Conservation (phyloP, 2,329 filamentous ascomycete species). For the Venturia effusa region DNA sequence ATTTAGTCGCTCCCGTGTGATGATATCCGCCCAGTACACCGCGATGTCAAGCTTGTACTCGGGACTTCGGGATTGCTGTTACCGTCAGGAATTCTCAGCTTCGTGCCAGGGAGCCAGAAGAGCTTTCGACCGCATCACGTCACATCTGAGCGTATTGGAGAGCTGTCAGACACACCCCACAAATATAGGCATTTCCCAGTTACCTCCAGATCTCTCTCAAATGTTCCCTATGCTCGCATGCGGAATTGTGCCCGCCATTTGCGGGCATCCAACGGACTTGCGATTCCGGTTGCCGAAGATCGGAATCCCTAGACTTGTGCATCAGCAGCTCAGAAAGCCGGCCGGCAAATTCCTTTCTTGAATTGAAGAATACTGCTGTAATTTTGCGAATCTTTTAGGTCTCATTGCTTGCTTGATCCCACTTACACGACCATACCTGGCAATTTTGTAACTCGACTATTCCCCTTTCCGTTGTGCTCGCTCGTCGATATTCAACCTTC, state of each 20-base stretch:
- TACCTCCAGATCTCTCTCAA: not conserved
- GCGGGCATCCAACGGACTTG: not conserved
- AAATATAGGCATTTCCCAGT: not conserved
- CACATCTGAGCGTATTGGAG: not conserved
- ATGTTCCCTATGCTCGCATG: not conserved
- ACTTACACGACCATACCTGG: too few relatives aligned
- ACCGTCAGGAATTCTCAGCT: not conserved
- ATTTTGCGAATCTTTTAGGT: too few relatives aligned
- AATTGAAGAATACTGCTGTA: too few relatives aligned
- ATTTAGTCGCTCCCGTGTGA: too few relatives aligned
- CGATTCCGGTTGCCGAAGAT: not conserved
- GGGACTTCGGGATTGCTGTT: not conserved
- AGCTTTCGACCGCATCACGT: not conserved
- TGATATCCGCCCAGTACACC: not conserved
- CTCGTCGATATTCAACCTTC: too few relatives aligned
- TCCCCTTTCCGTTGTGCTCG: too few relatives aligned
- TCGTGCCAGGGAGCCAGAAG: not conserved
- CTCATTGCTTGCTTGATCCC: too few relatives aligned
- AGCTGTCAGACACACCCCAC: not conserved
- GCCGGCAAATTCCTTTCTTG: too few relatives aligned
- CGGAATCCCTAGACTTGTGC: not conserved
- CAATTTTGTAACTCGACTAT: too few relatives aligned
- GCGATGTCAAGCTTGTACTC: not conserved
- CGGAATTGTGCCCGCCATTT: not conserved
- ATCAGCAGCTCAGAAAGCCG: too few relatives aligned